A percentile compares a stretch with the other conserved stretches of the same genome.
phyloP scores from a whole-genome alignment of 2,329 filamentous ascomycete genomes.

The Colletotrichum simmondsii region DNA sequence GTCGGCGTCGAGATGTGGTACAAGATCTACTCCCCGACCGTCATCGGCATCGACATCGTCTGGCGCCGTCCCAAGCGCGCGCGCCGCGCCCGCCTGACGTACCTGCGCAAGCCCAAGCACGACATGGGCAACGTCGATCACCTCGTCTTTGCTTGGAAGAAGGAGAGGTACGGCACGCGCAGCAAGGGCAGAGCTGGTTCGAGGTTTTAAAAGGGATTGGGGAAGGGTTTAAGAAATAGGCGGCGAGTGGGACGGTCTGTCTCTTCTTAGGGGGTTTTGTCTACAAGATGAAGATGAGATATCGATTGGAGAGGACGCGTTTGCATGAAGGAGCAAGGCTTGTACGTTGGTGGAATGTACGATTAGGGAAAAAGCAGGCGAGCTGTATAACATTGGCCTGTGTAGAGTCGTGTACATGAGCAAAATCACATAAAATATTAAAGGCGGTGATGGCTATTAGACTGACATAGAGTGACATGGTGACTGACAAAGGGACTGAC shows the following conservation, averaged over 20 bases:
- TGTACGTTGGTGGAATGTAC: conserved; percentile 8
- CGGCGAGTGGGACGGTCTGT: not conserved
- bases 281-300: not conserved
- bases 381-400: conserved; percentile 27
- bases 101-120: conserved; percentile 88
- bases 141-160: conserved; percentile 69
- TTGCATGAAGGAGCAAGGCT: not conserved
- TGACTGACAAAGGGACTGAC: too few relatives aligned
- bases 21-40: conserved; percentile 92
- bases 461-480: not conserved
- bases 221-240: too few relatives aligned
- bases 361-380: conserved; percentile 15
- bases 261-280: not conserved
- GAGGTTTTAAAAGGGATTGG: conserved; percentile 18
- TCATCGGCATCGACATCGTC: conserved; percentile 92
- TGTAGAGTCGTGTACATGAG: conserved; percentile 26
- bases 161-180: conserved; percentile 54
- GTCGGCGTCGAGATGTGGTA: conserved; percentile 97
- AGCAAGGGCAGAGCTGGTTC: conserved; percentile 30
- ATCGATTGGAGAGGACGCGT: not conserved
- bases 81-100: conserved; percentile 87
- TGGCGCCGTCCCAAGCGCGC: conserved; percentile 87
- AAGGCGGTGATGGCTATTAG: not conserved
- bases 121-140: conserved; percentile 89
- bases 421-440: not conserved